Percentiles rank a stretch among this genome's conserved stretches.
Conservation (phyloP, 140 eudicot species). For the Flaveria floridana region DNA sequence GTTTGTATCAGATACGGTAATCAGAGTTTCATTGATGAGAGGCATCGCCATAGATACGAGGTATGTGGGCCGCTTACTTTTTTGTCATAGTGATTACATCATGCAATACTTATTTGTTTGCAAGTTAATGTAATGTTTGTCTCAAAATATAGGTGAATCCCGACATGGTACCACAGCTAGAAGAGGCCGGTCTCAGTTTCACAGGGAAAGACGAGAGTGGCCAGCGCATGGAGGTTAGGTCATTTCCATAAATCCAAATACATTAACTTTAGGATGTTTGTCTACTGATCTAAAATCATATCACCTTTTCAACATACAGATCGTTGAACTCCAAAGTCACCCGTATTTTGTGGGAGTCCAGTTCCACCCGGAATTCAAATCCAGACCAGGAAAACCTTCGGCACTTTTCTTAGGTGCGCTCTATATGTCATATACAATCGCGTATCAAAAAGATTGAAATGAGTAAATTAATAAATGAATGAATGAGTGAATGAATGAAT, state of each 20-base stretch:
- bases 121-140: conserved; percentile 3
- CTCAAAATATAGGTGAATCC: conserved; percentile 67
- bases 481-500: not conserved
- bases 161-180: conserved; percentile 75
- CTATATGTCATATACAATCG: not conserved
- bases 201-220: conserved; percentile 96
- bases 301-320: conserved; percentile 39
- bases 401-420: conserved; percentile 70
- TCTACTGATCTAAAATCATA: conserved; percentile 3
- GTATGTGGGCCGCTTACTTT: conserved; percentile 34
- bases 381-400: conserved; percentile 96
- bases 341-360: conserved; percentile 87
- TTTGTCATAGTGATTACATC: conserved; percentile 2
- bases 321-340: conserved; percentile 77
- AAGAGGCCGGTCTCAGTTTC: conserved; percentile 76
- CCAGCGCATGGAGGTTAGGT: conserved; percentile 82
- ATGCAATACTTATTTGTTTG: not conserved
- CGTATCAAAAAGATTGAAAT: not conserved
- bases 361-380: conserved; percentile 92
- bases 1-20: conserved; percentile 66
- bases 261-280: not conserved
- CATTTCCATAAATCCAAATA: conserved; percentile 13
- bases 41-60: conserved; percentile 99
- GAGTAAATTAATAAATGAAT: not conserved
- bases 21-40: conserved; percentile 72